phyloP scores from a whole-genome alignment of 495 filamentous ascomycete species.

The Immersiella caudata region DNA sequence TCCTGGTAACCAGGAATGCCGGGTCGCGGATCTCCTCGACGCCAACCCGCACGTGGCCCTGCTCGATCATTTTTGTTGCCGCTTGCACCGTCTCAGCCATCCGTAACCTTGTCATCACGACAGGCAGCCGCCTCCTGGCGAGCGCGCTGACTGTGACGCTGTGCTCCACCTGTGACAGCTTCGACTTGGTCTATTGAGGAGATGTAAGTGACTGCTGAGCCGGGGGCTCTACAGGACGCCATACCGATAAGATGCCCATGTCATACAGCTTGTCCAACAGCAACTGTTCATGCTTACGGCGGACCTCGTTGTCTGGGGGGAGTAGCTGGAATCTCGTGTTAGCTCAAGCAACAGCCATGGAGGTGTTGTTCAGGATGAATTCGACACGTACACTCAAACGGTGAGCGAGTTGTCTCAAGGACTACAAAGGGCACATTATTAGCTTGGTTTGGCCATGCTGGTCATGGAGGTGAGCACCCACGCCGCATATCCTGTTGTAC shows the following conservation, averaged over 20 bases:
- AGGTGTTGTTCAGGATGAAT: not conserved
- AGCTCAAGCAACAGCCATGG: not conserved
- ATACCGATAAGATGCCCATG: slow-evolving; percentile 74
- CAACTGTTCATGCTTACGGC: slow-evolving; percentile 77
- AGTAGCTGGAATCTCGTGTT: slow-evolving; percentile 62
- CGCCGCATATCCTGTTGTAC: slow-evolving; percentile 85
- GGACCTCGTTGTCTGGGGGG: slow-evolving; percentile 73
- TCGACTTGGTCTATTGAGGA: slow-evolving; percentile 57
- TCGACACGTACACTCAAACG: slow-evolving; percentile 44
- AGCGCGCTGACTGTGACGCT: slow-evolving; percentile 85
- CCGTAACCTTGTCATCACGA: slow-evolving; percentile 75
- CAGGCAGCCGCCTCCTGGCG: slow-evolving; percentile 75
- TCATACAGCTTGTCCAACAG: slow-evolving; percentile 86
- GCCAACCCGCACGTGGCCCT: slow-evolving; percentile 93
- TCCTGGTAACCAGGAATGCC: slow-evolving; percentile 72
- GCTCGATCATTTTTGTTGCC: slow-evolving; percentile 85
- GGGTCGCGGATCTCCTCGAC: slow-evolving; percentile 89
- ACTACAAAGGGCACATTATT: slow-evolving; percentile 40
- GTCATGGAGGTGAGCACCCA: slow-evolving; percentile 31
- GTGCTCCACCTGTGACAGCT: slow-evolving; percentile 81
- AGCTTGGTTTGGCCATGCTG: slow-evolving; percentile 19
- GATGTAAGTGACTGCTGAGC: not conserved
- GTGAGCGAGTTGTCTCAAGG: slow-evolving; percentile 85
- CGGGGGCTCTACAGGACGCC: not conserved
- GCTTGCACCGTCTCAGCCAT: slow-evolving; percentile 89